Conservation (phyloP, 768 basidiomycete genomes). For the Coprinopsis strossmayeri region DNA sequence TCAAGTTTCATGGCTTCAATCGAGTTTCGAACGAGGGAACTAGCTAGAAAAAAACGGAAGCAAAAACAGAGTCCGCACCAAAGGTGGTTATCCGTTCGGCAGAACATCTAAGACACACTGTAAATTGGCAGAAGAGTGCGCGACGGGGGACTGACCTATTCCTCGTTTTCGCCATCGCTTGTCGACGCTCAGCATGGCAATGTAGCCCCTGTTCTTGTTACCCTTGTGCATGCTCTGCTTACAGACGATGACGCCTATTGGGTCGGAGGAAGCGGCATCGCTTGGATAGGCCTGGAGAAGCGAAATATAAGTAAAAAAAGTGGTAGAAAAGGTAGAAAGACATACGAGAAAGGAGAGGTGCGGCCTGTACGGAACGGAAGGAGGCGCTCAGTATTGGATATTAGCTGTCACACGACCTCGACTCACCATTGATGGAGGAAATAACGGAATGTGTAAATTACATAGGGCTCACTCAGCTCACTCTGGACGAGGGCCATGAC, state of each 20-base stretch:
- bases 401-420: slow-evolving; percentile 25
- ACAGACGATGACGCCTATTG: slow-evolving; percentile 92
- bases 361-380: slow-evolving; percentile 49
- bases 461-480: slow-evolving; percentile 94
- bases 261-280: slow-evolving; percentile 34
- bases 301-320: not conserved
- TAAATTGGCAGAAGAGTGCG: slow-evolving; percentile 32
- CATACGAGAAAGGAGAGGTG: slow-evolving; percentile 77
- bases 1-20: slow-evolving; percentile 77
- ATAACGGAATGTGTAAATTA: slow-evolving; percentile 94
- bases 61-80: slow-evolving; percentile 37
- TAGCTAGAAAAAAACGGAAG: slow-evolving; percentile 50
- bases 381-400: slow-evolving; percentile 4
- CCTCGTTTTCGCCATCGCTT: slow-evolving; percentile 83
- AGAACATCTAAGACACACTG: slow-evolving; percentile 36
- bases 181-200: slow-evolving; percentile 94
- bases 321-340: not conserved
- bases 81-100: slow-evolving; percentile 26
- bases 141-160: slow-evolving; percentile 61
- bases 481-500: slow-evolving; percentile 86
- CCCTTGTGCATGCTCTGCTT: slow-evolving; percentile 89
- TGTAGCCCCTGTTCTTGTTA: slow-evolving; percentile 81
- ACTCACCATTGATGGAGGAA: slow-evolving; percentile 94
- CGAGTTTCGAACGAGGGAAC: slow-evolving; percentile 75
- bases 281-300: slow-evolving; percentile 51